Evolutionary conservation across 176 grass and related monocot genomes (phyloP), one percentile per base, ranked within the genome.

Genomic region (Oryza meyeriana): DNA sequence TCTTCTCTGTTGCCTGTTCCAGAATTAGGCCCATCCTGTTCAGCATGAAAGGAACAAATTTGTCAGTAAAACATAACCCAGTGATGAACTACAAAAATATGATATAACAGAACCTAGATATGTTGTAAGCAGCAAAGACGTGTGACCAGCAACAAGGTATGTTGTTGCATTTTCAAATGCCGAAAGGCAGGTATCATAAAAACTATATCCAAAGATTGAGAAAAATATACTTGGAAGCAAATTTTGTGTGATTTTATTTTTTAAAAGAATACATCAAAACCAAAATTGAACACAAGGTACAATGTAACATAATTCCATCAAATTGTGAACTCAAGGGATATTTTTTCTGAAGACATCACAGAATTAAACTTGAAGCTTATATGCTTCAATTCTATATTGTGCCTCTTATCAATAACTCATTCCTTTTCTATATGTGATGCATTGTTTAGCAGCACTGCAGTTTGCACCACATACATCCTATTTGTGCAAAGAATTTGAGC

Each of bases 1-100:
- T 94, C 90, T 89, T 95, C 83, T 22, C 30, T 69, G 59, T 66
- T 63, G 27, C 84, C 74, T 50, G 67, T 36, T 80, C 72, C 76
- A 64, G 61, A 69, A 79, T 89, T 88, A 86, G 78, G 82, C 64
- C 91, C 88, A 31, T 91, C 88, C 90, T 95, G 84, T 90, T 69
- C 48, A 85, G 79, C 71, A 79, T 41, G 36, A 72, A 82, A 76
- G 16, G 69, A 50, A 79, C 14, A 90, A 88, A 81, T 4, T 61
- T 35, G 12, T 67, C 32, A 42, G 12, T 52, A 25, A 66, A 38
- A 47, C 67, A 57, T 66, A 29, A 47, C 26, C 11, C 29, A 81
- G 30, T 64, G 64, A 75, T 64, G 6, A 69, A 12, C 70, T 84
- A 22, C 14, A 79, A 48, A 31, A 62, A 79, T 20, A 58, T 58